Percentiles rank a stretch among this genome's conserved stretches.
These are phyloP conservation scores for Hura crepitans DNA, from an alignment of 441 rosid species.

Conservation along the genomic window DNA sequence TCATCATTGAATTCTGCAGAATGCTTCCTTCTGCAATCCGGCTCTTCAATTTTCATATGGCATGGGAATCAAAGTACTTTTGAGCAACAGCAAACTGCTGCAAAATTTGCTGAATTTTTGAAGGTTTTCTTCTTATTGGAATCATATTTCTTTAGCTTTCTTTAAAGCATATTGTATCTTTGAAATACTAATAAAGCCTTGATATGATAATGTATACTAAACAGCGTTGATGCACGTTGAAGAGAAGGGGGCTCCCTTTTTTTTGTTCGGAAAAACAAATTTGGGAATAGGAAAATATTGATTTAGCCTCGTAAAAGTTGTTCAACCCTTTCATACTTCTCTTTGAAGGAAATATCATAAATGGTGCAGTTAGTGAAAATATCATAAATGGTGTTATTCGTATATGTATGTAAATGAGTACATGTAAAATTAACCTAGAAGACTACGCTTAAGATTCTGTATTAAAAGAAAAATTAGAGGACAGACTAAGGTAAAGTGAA, in stretches of 20 bases:
- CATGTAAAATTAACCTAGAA: too few relatives aligned
- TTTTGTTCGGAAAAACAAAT: background rate
- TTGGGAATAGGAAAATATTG: background rate
- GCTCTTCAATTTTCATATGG: conserved; percentile 84
- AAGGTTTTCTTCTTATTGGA: conserved; percentile 47
- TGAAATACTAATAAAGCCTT: background rate
- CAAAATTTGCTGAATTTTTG: conserved; percentile 79
- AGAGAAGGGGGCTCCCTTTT: background rate
- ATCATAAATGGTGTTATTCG: background rate
- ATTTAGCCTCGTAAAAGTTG: background rate
- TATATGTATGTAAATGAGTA: too few relatives aligned
- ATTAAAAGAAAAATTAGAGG: too few relatives aligned
- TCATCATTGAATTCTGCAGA: conserved; percentile 77
- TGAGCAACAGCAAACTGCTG: conserved; percentile 83
- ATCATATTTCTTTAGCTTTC: conserved; percentile 6
- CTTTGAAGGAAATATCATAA: background rate
- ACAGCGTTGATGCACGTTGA: background rate
- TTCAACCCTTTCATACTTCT: background rate
- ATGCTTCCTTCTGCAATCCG: conserved; percentile 97
- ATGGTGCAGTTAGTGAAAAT: background rate
- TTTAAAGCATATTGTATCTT: background rate
- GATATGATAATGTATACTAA: background rate
- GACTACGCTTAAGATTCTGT: too few relatives aligned
- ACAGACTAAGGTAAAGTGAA: too few relatives aligned
- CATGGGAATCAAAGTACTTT: conserved; percentile 89